phyloP scores from a whole-genome alignment of 768 basidiomycete species.

The Cyclocybe cylindracea region DNA sequence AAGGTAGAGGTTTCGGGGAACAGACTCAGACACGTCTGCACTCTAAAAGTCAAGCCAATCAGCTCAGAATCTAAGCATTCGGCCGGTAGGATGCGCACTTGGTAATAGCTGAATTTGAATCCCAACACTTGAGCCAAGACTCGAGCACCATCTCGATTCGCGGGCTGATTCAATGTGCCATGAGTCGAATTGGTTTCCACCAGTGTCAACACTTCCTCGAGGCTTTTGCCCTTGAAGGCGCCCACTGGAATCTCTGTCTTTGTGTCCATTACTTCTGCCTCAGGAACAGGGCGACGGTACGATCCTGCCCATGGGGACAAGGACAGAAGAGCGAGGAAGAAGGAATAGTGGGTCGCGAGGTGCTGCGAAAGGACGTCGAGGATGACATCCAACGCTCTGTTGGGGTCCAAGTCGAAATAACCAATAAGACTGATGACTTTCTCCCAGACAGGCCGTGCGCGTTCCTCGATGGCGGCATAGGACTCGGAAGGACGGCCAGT shows the following conservation, averaged over 20 bases:
- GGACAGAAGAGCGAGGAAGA: conserved; percentile 85
- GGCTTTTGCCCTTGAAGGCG: conserved; percentile 54
- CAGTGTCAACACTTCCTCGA: conserved; percentile 67
- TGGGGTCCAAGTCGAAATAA: conserved; percentile 96
- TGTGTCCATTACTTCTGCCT: conserved; percentile 33
- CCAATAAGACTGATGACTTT: conserved; percentile 88
- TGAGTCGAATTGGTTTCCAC: conserved; percentile 42
- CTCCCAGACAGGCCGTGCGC: conserved; percentile 75
- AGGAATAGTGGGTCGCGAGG: conserved; percentile 78
- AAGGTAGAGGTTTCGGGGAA: conserved; percentile 75
- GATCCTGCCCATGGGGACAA: conserved; percentile 85
- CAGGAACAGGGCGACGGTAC: conserved; percentile 35
- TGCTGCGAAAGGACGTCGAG: conserved; percentile 89
- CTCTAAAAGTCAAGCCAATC: conserved; percentile 36
- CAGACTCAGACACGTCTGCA: conserved; percentile 56
- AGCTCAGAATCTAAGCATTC: no score
- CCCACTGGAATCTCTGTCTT: conserved; percentile 35
- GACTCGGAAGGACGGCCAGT: conserved; percentile 71
- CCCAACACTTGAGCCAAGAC: conserved; percentile 91
- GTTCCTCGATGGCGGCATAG: conserved; percentile 54
- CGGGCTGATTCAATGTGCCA: conserved; percentile 11
- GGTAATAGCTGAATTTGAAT: conserved; percentile 95
- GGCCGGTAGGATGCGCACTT: conserved; percentile 49
- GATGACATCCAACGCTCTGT: conserved; percentile 89
- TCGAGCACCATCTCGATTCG: conserved; percentile 42